Percentiles rank a stretch among this genome's conserved stretches.
phyloP scores from a whole-genome alignment of 2,329 filamentous ascomycete genomes.

The Trichoderma atroviride region DNA sequence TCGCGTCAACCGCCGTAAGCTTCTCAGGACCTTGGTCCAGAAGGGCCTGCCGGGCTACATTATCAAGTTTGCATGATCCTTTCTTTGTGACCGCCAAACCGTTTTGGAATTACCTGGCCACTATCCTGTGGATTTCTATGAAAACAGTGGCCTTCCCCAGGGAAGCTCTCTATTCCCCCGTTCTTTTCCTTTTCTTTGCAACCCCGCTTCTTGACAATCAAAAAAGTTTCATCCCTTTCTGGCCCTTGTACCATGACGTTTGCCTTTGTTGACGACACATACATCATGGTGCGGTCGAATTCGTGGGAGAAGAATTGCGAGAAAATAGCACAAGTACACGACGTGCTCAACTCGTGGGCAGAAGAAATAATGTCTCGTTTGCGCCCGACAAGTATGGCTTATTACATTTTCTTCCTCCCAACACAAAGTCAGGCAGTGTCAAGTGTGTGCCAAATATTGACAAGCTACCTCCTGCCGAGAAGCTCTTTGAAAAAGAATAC shows the following conservation, averaged over 20 bases:
- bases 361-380: not conserved
- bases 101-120: not conserved
- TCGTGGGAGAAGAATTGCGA: not conserved
- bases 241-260: not conserved
- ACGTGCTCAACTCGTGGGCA: not conserved
- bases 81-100: too few relatives aligned
- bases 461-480: not conserved
- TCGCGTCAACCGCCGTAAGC: too few relatives aligned
- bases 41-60: too few relatives aligned
- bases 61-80: too few relatives aligned
- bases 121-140: not conserved
- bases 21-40: too few relatives aligned
- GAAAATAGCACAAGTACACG: not conserved
- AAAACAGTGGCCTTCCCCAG: not conserved
- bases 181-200: not conserved
- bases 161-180: not conserved
- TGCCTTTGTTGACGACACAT: not conserved
- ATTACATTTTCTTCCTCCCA: not conserved
- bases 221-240: not conserved
- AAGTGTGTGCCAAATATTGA: not conserved
- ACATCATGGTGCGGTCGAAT: not conserved
- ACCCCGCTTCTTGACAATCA: not conserved
- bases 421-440: not conserved
- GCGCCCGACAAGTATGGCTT: not conserved
- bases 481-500: not conserved